A percentile compares a stretch with the other conserved stretches of the same genome.
Evolutionary conservation across 208 protist species (phyloP).

Genomic region (Crithidia sp.): DNA sequence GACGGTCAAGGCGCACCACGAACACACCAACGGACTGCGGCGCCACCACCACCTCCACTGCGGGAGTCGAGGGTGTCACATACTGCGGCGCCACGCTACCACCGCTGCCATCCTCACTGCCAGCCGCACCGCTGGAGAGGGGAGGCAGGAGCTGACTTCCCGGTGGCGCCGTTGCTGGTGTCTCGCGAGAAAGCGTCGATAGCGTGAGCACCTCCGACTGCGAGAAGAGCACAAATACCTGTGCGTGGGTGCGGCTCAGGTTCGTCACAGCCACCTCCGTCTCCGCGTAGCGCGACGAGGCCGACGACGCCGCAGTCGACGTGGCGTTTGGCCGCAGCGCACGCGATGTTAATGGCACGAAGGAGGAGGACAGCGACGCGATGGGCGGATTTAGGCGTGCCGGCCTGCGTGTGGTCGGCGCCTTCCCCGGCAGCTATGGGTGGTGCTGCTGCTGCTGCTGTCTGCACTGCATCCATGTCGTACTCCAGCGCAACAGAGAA

Average conservation of each 20-base stretch:
- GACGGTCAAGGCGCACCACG: constrained; percentile 67
- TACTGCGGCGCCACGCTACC: neutral
- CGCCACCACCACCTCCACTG: constrained; percentile 37
- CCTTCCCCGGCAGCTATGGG: constrained; percentile 3
- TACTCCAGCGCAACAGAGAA: constrained; percentile 58
- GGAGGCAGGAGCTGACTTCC: constrained; percentile 23
- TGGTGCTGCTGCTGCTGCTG: constrained; percentile 2
- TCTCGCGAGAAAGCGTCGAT: neutral
- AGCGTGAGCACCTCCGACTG: constrained; percentile 46
- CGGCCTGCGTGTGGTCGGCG: neutral
- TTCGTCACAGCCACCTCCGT: constrained; percentile 30
- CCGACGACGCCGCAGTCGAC: neutral
- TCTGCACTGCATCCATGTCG: constrained; percentile 32
- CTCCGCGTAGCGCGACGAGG: constrained; percentile 23
- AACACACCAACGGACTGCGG: constrained; percentile 51
- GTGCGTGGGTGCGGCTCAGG: constrained; percentile 28
- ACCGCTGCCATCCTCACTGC: constrained; percentile 8
- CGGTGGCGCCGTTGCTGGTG: neutral
- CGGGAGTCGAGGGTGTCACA: neutral
- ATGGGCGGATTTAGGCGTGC: constrained; percentile 18
- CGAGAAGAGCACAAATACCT: constrained; percentile 42
- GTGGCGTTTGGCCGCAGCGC: neutral
- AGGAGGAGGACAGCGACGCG: neutral
- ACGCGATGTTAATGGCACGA: neutral
- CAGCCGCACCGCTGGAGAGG: neutral